Percentiles rank a stretch among this genome's conserved stretches.
Evolutionary conservation across 305 asterid genomes (phyloP).

Genomic region (Solanum hybrid): DNA sequence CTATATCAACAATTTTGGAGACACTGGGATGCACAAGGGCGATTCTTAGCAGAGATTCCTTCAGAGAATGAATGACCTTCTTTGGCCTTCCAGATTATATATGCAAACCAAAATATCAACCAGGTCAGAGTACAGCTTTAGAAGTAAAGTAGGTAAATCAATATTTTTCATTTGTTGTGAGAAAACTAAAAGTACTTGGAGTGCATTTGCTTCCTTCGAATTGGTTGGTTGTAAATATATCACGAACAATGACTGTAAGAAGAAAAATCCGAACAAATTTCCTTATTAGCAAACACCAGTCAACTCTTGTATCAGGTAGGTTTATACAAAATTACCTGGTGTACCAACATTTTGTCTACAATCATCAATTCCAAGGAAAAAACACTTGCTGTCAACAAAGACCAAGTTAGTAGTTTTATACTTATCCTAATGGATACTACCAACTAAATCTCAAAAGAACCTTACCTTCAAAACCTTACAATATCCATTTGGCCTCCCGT

Average conservation of each 20-base stretch:
- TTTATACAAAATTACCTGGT: not conserved
- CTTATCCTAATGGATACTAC: not conserved
- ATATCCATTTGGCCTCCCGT: constrained; percentile 86
- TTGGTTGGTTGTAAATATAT: not conserved
- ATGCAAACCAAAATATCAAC: too few species aligned
- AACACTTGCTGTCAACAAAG: constrained; percentile 31
- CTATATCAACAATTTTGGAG: too few species aligned
- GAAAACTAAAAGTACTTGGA: too few species aligned
- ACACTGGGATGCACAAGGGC: too few species aligned
- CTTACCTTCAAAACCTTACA: constrained; percentile 65
- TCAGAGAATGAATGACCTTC: too few species aligned
- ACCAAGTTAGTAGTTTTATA: not conserved
- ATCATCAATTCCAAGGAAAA: constrained; percentile 71
- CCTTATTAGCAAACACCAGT: not conserved
- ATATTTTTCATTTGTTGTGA: too few species aligned
- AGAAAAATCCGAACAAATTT: not conserved
- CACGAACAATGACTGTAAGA: not conserved
- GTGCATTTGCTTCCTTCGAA: too few species aligned
- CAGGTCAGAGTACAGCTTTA: too few species aligned
- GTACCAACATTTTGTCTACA: not conserved
- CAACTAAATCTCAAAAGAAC: not conserved
- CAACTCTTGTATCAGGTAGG: not conserved
- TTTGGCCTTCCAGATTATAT: too few species aligned
- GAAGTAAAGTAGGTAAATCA: too few species aligned
- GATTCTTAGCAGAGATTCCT: too few species aligned